phyloP scores from a whole-genome alignment of 345 rosid species.

The Syzygium oleosum region DNA sequence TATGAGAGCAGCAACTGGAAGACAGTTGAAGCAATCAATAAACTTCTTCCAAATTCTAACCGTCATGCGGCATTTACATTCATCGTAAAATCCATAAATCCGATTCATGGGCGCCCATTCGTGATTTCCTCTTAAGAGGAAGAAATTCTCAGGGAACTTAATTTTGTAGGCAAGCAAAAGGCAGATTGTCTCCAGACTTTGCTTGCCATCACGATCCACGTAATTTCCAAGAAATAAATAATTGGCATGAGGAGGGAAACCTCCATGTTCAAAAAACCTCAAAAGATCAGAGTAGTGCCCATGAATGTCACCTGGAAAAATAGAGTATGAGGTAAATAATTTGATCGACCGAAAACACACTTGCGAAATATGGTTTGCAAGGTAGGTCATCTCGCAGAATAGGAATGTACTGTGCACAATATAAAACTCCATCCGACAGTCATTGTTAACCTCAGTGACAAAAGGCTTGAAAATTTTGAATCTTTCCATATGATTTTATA shows the following conservation, averaged over 20 bases:
- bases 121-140: not conserved
- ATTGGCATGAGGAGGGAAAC: constrained; percentile 1
- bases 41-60: not conserved
- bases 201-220: not conserved
- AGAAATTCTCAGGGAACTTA: not conserved
- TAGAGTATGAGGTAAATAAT: not conserved
- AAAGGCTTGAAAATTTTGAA: not conserved
- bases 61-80: not conserved
- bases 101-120: not conserved
- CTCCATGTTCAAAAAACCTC: not conserved
- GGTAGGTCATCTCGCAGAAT: not conserved
- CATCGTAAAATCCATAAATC: not conserved
- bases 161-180: constrained; percentile 1
- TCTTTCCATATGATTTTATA: not conserved
- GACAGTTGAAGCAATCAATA: not conserved
- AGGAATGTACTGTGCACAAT: not conserved
- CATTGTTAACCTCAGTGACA: not conserved
- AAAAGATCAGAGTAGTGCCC: not conserved
- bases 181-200: not conserved
- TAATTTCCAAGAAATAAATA: not conserved
- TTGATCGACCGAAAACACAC: not conserved
- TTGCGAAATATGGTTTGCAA: not conserved
- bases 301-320: not conserved
- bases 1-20: not conserved
- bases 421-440: not conserved